Conservation (phyloP, 78 protist species). For the Dictyostelium intermedium region DNA sequence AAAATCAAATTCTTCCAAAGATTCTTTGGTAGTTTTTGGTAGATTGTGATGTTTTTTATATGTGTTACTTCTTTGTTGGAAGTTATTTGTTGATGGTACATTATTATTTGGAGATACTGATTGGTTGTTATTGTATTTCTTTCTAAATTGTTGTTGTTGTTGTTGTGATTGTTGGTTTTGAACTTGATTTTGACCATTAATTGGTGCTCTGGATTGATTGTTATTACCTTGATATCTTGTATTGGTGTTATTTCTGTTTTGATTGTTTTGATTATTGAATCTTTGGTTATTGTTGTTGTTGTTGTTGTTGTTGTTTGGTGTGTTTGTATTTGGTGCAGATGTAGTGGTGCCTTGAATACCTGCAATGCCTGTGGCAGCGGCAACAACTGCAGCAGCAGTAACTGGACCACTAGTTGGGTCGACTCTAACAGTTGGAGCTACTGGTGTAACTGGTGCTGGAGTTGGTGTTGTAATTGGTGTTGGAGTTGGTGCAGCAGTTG, state of each 20-base stretch:
- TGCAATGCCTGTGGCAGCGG: constrained; percentile 23
- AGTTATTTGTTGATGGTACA: constrained; percentile 2
- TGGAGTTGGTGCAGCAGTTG: background rate
- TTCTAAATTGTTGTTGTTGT: constrained; percentile 40
- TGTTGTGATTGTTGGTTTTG: background rate
- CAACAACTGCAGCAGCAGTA: constrained; percentile 27
- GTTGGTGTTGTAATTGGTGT: background rate
- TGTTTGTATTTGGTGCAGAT: background rate
- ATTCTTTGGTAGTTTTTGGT: constrained; percentile 24
- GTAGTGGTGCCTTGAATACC: constrained; percentile 31
- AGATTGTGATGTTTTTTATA: constrained; percentile 14
- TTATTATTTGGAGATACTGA: background rate
- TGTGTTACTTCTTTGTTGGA: background rate
- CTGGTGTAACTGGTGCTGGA: background rate
- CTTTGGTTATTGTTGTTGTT: background rate
- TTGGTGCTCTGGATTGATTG: background rate
- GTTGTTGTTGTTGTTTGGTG: background rate
- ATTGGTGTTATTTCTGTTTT: constrained; percentile 28
- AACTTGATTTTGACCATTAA: background rate
- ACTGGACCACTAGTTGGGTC: background rate
- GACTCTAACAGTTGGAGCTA: background rate
- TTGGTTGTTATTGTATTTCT: background rate
- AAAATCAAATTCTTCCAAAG: constrained; percentile 64
- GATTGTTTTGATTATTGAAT: background rate
- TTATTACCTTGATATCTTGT: constrained; percentile 32